These are phyloP conservation scores for Flaveria robusta DNA, from an alignment of 129 eudicot species.

Conservation along the genomic window DNA sequence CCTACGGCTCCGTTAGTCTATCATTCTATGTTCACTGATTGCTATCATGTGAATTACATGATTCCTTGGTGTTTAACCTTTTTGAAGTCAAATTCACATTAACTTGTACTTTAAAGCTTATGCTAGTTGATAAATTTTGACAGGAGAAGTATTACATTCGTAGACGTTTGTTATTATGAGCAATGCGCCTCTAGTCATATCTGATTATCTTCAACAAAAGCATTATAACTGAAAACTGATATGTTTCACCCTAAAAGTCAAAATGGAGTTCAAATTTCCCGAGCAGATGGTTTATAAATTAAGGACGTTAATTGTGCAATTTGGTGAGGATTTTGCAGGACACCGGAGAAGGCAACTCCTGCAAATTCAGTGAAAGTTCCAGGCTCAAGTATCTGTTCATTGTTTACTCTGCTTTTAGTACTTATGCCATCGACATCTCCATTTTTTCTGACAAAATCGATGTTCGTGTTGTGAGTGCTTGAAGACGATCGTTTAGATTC, in stretches of 20 bases:
- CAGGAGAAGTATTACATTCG: background rate
- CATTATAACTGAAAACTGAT: background rate
- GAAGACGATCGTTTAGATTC: slow-evolving; percentile 93
- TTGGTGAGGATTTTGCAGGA: slow-evolving; percentile 53
- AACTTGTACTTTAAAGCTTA: background rate
- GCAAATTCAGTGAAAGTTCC: slow-evolving; percentile 52
- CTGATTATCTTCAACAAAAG: slow-evolving; percentile 8
- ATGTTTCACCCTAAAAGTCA: too few species aligned
- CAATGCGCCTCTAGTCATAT: background rate
- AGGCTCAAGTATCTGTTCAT: too few species aligned
- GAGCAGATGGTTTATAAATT: background rate
- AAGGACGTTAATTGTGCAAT: too few species aligned
- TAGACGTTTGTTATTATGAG: background rate
- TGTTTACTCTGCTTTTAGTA: background rate
- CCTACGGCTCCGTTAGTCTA: slow-evolving; percentile 61
- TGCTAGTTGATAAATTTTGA: background rate
- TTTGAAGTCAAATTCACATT: slow-evolving; percentile 7
- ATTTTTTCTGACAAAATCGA: slow-evolving; percentile 24
- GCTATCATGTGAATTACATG: background rate
- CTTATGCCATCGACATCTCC: background rate
- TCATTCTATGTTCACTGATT: background rate
- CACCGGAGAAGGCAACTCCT: slow-evolving; percentile 40
- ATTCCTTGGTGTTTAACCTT: background rate
- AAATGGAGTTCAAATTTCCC: background rate
- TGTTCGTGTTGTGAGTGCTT: slow-evolving; percentile 25